Evolutionary conservation across 345 rosid genomes (phyloP), one percentile per base, ranked within the genome.

Genomic region (Bretschneidera sinensis): DNA sequence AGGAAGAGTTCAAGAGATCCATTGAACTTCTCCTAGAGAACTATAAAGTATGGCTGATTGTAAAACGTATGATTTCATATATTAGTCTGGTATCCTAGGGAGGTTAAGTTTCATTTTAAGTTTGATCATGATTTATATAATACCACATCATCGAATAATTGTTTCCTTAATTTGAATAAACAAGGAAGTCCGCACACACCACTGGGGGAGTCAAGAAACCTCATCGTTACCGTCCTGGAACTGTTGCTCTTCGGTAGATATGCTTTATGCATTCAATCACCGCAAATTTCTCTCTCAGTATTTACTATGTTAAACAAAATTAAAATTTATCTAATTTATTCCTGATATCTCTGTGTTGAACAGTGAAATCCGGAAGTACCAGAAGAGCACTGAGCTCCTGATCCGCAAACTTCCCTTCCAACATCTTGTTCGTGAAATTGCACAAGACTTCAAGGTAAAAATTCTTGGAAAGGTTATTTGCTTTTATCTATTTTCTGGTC

Each of bases 151-250:
- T 28, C 33, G 5, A 28, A 2, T 28, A 28, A 28, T 28, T 28
- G 33, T 28, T 24, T 24, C 23, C 15, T 48, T 22, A 10, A 53
- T 34, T 52, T 60, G 31, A 35, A 31, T 49, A 54, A 49, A 19
- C 81, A 34, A 78, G 85, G 47, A 83, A 83, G 69, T 79, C 85
- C 0, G 87, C 87, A 1, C 87, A 83, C 15, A 83, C 84, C 24
- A 77, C 81, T 57, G 87, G 84, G 28, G 87, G 87, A 71, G 87
- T 79, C 9, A 79, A 82, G 84, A 82, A 82, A 67, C 84, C 84
- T 17, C 84, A 83, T 18, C 78, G 83, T 66, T 79, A 77, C 66
- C 76, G 79, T 51, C 87, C 79, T 0, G 85, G 83, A 59, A 79
- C 83, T 19, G 85, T 79, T n/a, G 87, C 87, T 59, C 83, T 83